These are phyloP conservation scores for Euryodendron excelsum DNA, from an alignment of 148 eudicot genomes.

Conservation along the genomic window DNA sequence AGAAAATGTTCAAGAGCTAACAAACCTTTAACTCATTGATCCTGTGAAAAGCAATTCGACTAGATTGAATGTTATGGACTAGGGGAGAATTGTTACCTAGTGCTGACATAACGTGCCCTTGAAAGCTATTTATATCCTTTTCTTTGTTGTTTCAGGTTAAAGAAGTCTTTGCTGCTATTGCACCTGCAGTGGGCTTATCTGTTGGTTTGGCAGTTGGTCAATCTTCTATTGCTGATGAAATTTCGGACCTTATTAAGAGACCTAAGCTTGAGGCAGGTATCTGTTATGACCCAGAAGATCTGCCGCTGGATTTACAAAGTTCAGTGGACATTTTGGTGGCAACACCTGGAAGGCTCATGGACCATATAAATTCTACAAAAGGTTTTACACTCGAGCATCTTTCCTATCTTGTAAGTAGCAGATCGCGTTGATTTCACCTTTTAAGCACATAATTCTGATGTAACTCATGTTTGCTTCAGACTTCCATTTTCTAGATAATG, in stretches of 20 bases:
- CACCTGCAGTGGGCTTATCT: slow-evolving; percentile 88
- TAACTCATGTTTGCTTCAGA: background rate
- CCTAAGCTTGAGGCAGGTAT: slow-evolving; percentile 58
- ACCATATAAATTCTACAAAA: slow-evolving; percentile 76
- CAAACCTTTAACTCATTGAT: background rate
- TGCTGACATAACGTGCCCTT: background rate
- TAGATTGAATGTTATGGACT: too few species aligned
- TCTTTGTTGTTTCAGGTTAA: slow-evolving; percentile 58
- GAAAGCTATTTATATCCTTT: background rate
- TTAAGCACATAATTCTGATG: slow-evolving; percentile 9
- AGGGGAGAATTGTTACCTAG: background rate
- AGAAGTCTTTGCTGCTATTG: slow-evolving; percentile 77
- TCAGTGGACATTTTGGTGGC: slow-evolving; percentile 93
- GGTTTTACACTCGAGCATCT: slow-evolving; percentile 95
- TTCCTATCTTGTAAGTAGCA: slow-evolving; percentile 70
- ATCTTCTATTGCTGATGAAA: slow-evolving; percentile 85
- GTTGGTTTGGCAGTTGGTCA: slow-evolving; percentile 97
- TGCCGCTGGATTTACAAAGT: slow-evolving; percentile 44
- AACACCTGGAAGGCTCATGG: slow-evolving; percentile 97
- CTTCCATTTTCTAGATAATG: background rate
- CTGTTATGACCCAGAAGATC: slow-evolving; percentile 72
- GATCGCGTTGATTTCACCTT: background rate
- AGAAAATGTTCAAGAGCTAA: background rate
- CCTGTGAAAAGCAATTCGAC: background rate
- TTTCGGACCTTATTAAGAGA: slow-evolving; percentile 60